Conservation (phyloP, 345 rosid species). For the Zanthoxylum bungeanum region DNA sequence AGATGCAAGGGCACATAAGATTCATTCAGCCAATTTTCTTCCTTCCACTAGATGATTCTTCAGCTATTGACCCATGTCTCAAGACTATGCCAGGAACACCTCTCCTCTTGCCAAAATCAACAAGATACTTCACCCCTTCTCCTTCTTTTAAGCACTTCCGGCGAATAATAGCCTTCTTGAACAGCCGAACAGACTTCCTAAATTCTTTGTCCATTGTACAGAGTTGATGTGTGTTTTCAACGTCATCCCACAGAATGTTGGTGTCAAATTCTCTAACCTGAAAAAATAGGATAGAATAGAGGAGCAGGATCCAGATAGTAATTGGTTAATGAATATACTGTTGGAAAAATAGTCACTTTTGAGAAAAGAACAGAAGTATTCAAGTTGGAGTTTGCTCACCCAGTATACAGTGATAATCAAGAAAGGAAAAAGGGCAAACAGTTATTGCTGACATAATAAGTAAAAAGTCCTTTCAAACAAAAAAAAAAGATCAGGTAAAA, state of each 20-base stretch:
- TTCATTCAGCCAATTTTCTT: constrained; percentile 85
- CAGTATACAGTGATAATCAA: background rate
- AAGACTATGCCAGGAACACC: constrained; percentile 65
- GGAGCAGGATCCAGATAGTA: background rate
- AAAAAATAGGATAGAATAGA: constrained; percentile 20
- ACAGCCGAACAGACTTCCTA: constrained; percentile 69
- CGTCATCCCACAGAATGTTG: constrained; percentile 85
- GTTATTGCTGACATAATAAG: background rate
- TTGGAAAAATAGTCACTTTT: background rate
- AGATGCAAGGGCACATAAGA: constrained; percentile 85
- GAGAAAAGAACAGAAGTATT: background rate
- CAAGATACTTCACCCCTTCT: constrained; percentile 69
- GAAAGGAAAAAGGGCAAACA: background rate
- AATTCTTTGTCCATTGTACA: constrained; percentile 63
- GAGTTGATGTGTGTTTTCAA: constrained; percentile 62
- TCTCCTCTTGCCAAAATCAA: constrained; percentile 98
- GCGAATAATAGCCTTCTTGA: constrained; percentile 83
- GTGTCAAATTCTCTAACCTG: constrained; percentile 90
- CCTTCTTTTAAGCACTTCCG: constrained; percentile 69
- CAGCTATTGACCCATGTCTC: constrained; percentile 61
- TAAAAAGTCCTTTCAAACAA: too few species aligned
- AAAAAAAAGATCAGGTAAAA: too few species aligned
- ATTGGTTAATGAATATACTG: background rate
- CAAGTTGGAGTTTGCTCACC: background rate
- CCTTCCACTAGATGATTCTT: constrained; percentile 88